Evolutionary conservation across 176 grass and related monocot species (phyloP), one percentile per base, ranked within the genome.

Genomic region (Triticum urartu): DNA sequence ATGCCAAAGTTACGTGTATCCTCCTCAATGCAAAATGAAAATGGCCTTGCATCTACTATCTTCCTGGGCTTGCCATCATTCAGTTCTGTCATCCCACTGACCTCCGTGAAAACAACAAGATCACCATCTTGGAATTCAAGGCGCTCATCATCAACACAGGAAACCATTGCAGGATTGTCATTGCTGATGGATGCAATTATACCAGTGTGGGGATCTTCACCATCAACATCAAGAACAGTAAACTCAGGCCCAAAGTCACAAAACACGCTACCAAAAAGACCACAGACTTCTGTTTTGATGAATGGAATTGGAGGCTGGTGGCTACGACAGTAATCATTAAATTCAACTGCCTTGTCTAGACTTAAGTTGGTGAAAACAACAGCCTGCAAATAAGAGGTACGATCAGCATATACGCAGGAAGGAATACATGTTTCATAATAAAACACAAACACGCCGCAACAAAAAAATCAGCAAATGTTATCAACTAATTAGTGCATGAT

Each of bases 231-330:
- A 87, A 92, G 11, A 79, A 92, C 90, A 61, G 83, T 88, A 11
- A 95, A 95, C 54, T 92, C 45, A 48, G 93, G 90, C 5, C 93
- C 93, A 86, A 95, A 95, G 60, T 95, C 93, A 83, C 93, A 95
- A 86, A 95, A 95, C 18, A 92, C 61, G 8, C 88, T 83, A 36
- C 93, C 93, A 88, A 95, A 95, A 83, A 95, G 90, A 32, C 93
- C 93, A 83, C 86, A 18, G 11, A 95, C 85, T 95, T 95, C 90
- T 84, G 93, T 50, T 88, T 86, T 92, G 79, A 95, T 92, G 66
- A 95, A 95, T 63, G 86, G 64, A 81, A 95, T 92, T 73, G 93
- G 90, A 81, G 93, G 90, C 38, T 86, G 59, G 38, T 92, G 88
- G 48, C 73, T 92, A 68, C 81, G 86, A 59, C 93, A 95, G 78